Percentiles rank a stretch among this genome's conserved stretches.
phyloP scores from a whole-genome alignment of 352 stramenopile genomes.

The Globisporangium spinosum region DNA sequence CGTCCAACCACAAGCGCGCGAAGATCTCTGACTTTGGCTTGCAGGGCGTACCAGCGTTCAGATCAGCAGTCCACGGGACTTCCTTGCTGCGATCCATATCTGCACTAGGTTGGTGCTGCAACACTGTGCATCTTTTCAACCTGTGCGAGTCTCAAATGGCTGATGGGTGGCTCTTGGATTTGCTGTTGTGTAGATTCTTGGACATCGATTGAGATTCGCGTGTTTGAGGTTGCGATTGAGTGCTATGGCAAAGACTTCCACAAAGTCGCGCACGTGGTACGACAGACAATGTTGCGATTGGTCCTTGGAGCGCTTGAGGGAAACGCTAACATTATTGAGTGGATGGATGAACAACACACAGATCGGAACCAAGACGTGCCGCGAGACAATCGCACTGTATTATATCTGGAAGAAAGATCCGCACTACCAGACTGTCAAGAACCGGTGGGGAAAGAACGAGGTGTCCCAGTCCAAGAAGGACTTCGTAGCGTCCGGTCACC shows the following conservation, averaged over 20 bases:
- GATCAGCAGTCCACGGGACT: conserved; percentile 46
- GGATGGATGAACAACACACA: conserved; percentile 20
- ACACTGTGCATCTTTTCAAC: neutral
- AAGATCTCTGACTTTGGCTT: conserved; percentile 55
- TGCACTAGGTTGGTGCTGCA: conserved; percentile 4
- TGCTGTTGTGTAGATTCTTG: conserved; percentile 50
- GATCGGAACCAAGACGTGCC: conserved; percentile 65
- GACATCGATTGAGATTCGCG: conserved; percentile 72
- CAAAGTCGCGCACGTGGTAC: conserved; percentile 63
- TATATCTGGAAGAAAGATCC: conserved; percentile 88
- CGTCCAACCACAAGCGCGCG: conserved; percentile 44
- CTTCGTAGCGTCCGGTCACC: conserved; percentile 14
- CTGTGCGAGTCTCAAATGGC: neutral
- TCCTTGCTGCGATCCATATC: conserved; percentile 39
- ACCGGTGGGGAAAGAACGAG: conserved; percentile 59
- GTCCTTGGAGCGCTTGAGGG: neutral
- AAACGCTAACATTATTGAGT: conserved; percentile 2
- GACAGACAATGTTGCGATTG: neutral
- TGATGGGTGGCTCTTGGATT: neutral
- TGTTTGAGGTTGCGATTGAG: conserved; percentile 85
- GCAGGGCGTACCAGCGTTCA: conserved; percentile 39
- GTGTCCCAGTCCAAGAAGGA: conserved; percentile 26
- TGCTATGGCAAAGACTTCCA: conserved; percentile 86
- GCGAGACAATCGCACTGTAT: conserved; percentile 80
- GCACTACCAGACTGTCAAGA: conserved; percentile 82